phyloP scores from a whole-genome alignment of 2,329 filamentous ascomycete genomes.

The Proliferodiscus dingleyae region DNA sequence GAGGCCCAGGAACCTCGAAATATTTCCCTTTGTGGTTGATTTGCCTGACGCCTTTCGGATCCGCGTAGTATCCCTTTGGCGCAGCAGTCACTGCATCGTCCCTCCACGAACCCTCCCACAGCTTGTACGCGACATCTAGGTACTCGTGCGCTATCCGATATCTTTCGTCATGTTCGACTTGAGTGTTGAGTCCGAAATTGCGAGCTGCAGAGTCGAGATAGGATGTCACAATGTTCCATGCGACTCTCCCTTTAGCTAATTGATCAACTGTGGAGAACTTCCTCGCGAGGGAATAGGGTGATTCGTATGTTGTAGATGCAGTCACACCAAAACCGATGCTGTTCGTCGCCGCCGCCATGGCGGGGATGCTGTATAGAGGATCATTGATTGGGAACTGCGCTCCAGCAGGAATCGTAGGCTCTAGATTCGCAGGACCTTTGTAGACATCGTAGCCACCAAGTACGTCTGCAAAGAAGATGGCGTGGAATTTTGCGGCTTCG shows the following conservation, averaged over 20 bases:
- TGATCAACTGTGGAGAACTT: constrained; percentile 27
- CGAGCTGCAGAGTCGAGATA: constrained; percentile 63
- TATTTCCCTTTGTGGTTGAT: constrained; percentile 64
- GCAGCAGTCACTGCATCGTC: constrained; percentile 53
- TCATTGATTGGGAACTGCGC: constrained; percentile 71
- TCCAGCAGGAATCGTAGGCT: constrained; percentile 55
- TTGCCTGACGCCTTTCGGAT: constrained; percentile 52
- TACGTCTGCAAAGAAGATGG: constrained; percentile 64
- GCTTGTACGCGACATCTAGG: constrained; percentile 34
- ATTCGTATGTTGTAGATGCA: constrained; percentile 61
- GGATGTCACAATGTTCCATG: constrained; percentile 56
- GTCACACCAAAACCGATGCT: constrained; percentile 65
- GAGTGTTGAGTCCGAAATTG: constrained; percentile 54
- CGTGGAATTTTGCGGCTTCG: constrained; percentile 59
- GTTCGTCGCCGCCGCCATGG: constrained; percentile 64
- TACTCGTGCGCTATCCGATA: constrained; percentile 63
- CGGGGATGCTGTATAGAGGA: constrained; percentile 56
- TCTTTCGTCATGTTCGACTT: constrained; percentile 61
- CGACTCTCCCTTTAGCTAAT: constrained; percentile 53
- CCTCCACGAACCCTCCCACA: constrained; percentile 26
- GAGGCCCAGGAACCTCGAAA: constrained; percentile 59
- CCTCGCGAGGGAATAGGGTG: constrained; percentile 21
- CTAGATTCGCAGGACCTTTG: constrained; percentile 54
- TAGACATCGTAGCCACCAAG: constrained; percentile 67
- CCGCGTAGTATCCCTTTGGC: constrained; percentile 54